phyloP scores from a whole-genome alignment of 139 green algal species.

The Nannochloris sp. region DNA sequence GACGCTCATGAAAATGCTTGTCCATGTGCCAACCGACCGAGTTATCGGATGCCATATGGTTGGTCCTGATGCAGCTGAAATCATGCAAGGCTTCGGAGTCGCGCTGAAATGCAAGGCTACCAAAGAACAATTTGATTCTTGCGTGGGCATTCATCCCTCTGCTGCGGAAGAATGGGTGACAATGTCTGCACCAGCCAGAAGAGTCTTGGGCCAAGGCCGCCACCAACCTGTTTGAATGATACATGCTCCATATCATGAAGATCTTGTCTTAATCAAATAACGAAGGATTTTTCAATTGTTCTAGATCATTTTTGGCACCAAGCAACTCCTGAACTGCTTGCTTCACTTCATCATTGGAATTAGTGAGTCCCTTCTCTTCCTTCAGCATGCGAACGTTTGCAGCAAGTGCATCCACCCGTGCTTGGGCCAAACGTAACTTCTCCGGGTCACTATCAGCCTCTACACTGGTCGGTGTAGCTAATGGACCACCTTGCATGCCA shows the following conservation, averaged over 20 bases:
- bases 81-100: constrained; percentile 94
- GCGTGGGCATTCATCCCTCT: constrained; percentile 90
- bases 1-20: constrained; percentile 72
- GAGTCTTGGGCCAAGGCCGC: constrained; percentile 19
- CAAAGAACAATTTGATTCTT: constrained; percentile 85
- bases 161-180: constrained; percentile 96
- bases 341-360: constrained; percentile 9
- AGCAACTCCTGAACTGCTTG: constrained; percentile 9
- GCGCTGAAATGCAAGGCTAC: constrained; percentile 90
- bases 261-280: not conserved
- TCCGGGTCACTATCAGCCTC: too few relatives aligned
- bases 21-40: constrained; percentile 61
- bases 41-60: constrained; percentile 92
- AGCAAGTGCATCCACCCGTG: not conserved
- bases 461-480: not conserved
- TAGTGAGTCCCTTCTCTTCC: constrained; percentile 13
- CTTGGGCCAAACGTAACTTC: not conserved
- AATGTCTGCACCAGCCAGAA: constrained; percentile 54
- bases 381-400: constrained; percentile 7
- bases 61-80: constrained; percentile 81
- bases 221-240: not conserved
- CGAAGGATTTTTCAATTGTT: not conserved
- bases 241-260: not conserved
- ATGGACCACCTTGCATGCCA: constrained; percentile 11
- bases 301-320: constrained; percentile 1